Evolutionary conservation across 768 basidiomycete genomes (phyloP), one percentile per base, ranked within the genome.

Genomic region (Candolleomyces aberdarensis): DNA sequence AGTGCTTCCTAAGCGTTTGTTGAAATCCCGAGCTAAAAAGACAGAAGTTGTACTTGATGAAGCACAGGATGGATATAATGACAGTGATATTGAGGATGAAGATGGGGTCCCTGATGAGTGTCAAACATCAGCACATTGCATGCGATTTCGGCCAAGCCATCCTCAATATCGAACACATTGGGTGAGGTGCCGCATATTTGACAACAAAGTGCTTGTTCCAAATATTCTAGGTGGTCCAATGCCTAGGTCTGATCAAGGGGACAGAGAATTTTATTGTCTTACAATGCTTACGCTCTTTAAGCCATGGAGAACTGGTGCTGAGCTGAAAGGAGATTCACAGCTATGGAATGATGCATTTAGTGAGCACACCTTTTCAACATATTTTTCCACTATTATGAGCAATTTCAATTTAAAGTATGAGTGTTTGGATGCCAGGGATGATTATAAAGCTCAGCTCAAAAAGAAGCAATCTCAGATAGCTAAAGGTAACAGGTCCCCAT

Each of bases 141-240:
- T 64, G 44, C 51, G 19, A 14, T 71, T 70, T 59, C 20, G 55
- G 10, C 13, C 47, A n/a, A 57, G 50, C 0, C 71, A 74, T 65
- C 70, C 71, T 20, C 64, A 68, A 20, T 44, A 14, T 43, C 32
- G 58, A 1, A 70, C 69, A 7, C 75, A 74, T 61, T 36, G 55
- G 5, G 62, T 65, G 0, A 54, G 32, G 41, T 70, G 58, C 29
- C 48, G 57, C 22, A 43, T 60, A 19, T 19, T 41, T 8, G 50
- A 62, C 17, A 14, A 47, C 2, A 36, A 55, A 5, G 31, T 29
- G 10, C 19, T 55, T 32, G 66, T 74, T 5, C 70, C 70, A 0
- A 73, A 74, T 39, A 73, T 76, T 62, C 20, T 71, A 3, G 72
- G 74, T 3, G 67, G 67, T 1, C 31, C 60, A 0, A 56, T 75